Percentiles rank a stretch among this genome's conserved stretches.
Conservation (phyloP, 1,284 basidiomycete genomes). For the Amylostereum areolatum region DNA sequence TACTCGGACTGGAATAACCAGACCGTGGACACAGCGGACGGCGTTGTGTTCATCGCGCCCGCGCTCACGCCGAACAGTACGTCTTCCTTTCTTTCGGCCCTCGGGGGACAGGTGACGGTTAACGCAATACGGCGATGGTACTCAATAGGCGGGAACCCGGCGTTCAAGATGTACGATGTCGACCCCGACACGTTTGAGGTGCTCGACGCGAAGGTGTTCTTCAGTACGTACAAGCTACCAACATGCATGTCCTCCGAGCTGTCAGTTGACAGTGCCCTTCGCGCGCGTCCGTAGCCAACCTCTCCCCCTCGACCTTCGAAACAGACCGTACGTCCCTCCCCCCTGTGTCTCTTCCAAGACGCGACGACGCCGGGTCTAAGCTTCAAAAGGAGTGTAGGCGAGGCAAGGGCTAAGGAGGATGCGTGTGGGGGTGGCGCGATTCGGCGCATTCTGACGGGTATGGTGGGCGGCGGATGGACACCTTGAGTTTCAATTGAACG, state of each 20-base stretch:
- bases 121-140: too few species aligned
- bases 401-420: too few species aligned
- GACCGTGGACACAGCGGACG: conserved; percentile 41
- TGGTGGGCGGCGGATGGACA: too few species aligned
- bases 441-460: too few species aligned
- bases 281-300: conserved; percentile 24
- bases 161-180: conserved; percentile 47
- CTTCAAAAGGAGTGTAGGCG: too few species aligned
- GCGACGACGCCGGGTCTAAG: too few species aligned
- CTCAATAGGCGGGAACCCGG: conserved; percentile 39
- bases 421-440: too few species aligned
- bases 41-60: conserved; percentile 43
- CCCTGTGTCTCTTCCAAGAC: conserved; percentile 6
- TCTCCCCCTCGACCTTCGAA: conserved; percentile 32
- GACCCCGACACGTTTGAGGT: conserved; percentile 48
- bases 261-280: too few species aligned
- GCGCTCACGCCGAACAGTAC: conserved; percentile 50
- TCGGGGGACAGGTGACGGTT: too few species aligned
- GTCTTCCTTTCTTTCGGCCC: conserved; percentile 12
- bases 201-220: conserved; percentile 40
- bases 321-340: conserved; percentile 18
- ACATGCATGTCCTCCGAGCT: not conserved
- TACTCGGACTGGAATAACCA: conserved; percentile 49
- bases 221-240: conserved; percentile 24
- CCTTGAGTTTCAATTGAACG: too few species aligned